Base-by-base conservation (phyloP, 495 filamentous ascomycete species). In the Talaromyces trachyspermus region DNA sequence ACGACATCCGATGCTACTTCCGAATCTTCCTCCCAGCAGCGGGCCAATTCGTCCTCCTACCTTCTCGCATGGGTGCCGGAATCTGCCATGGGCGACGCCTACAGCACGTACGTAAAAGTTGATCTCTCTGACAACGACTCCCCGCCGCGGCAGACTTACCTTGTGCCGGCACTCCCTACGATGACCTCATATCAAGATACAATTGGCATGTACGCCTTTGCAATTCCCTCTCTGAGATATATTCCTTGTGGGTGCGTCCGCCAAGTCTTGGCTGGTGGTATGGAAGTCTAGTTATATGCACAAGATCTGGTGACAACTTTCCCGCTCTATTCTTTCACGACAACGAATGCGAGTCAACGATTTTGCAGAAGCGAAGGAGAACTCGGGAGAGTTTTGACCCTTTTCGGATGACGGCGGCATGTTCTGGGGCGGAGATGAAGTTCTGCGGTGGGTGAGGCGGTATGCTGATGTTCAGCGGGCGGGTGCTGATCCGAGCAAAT, bases 221-320 rank as follows among this genome's bases (percentile, higher is more conserved):
- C 92, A 1, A 77, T 97, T 10, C 92, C 94, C 77, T 96, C 11
- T 87, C 80, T 30, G 83, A 92, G 48, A 85, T 98, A 51, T 98
- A 90, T 64, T 90, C 85, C 26, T 66, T 97, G 10, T 78, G 95
- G 7, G 84, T 98, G 17, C 80, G 92, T 6, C 92, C 94, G 5
- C 92, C 92, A 14, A 95, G 87, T 63, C 61, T 95, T 14, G 92
- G 92, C 18, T 98, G 92, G 92, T 97, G 94, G 92, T 96, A 89
- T 64, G 92, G 92, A 32, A 94, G 87, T 55, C 55, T 97, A 3
- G 85, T 98, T 30, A 88, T 97, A 63, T 97, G 97, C 55, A 88
- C 86, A 0, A 72, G 87, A 5, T 83, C 83, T 2, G 92, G 94
- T 2, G 88, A 96, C 61, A 86, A 81, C 58, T 96, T 96, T 56